Evolutionary conservation across 495 filamentous ascomycete genomes (phyloP), one percentile per base, ranked within the genome.

Genomic region (Cercophora sp.): DNA sequence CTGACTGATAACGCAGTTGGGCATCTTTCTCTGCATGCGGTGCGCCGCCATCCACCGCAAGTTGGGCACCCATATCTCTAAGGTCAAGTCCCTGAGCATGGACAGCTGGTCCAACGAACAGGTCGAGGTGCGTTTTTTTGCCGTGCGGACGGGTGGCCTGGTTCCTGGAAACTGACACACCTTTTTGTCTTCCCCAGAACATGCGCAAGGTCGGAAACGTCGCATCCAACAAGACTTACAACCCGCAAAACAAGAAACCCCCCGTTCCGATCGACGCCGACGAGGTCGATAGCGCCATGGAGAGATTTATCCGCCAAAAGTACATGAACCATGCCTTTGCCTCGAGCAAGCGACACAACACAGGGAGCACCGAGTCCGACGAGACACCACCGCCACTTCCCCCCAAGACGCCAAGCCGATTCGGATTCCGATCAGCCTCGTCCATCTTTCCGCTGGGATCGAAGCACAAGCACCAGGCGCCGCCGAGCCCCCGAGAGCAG

Each of bases 31-130:
- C 5, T 98, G 93, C 73, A 91, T 96, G 86, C 89, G 94, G 65
- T 98, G 93, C 79, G 93, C 91, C 51, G 80, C 89, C 24, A 76
- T 97, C 66, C 93, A 98, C 75, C 89, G 93, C 61, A 97, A 97
- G 70, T 78, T 97, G 61, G 94, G 94, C 46, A 97, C 91, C 45
- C 93, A 98, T 66, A 88, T 98, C 50, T 96, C 92, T 37, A 98
- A 97, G 69, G 89, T 98, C 70, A 98, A 98, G 70, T 96, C 91
- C 8, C 72, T 97, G 73, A 95, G 87, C 58, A 96, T 97, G 93
- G 93, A 98, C 65, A 89, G 83, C 43, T 98, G 93, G 93, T 81
- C 87, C 36, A 85, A 83, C 64, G 93, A 96, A 27, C 94, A 98
- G 70, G 90, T 98, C 48, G 93, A 97, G 70, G 92, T 96, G 77